Base-by-base conservation (phyloP, 306 rosid genomes). In the Betula pendula region DNA sequence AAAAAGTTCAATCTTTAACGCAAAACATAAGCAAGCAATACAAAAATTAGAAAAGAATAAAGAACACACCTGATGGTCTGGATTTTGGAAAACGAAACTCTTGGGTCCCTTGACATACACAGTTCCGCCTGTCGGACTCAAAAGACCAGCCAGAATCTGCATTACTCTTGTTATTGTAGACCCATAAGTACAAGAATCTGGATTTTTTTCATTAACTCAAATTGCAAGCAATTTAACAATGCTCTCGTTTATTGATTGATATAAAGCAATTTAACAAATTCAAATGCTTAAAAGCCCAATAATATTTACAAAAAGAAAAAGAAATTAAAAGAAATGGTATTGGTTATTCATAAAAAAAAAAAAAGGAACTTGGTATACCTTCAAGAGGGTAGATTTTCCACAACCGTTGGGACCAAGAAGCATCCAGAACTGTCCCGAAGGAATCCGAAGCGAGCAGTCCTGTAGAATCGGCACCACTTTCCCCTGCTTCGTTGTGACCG, bases 361-460 rank as follows among this genome's bases (percentile, higher is more conserved):
- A n/a, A n/a, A n/a, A n/a, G n/a, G n/a, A 53, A 25, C 49, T 71
- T 2, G 42, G 13, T 16, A 58, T 82, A 92, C 97, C 93, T 92
- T 92, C 87, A 92, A 78, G 79, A 90, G 95, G 78, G 97, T 92
- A 72, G 97, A 92, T 88, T 92, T 92, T 35, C 97, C 96, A 6
- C 96, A 90, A 44, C 97, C 97, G 74, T 92, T 92, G 71, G 97
- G 93, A 71, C 97, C 97, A 77, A 92, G 96, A 77, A 92, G 96
- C 97, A 90, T 92, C 97, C 97, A 92, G 56, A 92, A 92, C 78
- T 92, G 89, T 14, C 96, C 96, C 25, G 88, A 84, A 80, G 97
- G 97, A 80, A 92, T 87, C 77, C 86, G 86, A 79, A 92, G 62
- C 1, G 97, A 84, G 59, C 97, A 92, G 84, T 90, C 93, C 77